Percentiles rank a stretch among this genome's conserved stretches.
Conservation (phyloP, 805 yeast genomes). For the Dipodascus albidus region DNA sequence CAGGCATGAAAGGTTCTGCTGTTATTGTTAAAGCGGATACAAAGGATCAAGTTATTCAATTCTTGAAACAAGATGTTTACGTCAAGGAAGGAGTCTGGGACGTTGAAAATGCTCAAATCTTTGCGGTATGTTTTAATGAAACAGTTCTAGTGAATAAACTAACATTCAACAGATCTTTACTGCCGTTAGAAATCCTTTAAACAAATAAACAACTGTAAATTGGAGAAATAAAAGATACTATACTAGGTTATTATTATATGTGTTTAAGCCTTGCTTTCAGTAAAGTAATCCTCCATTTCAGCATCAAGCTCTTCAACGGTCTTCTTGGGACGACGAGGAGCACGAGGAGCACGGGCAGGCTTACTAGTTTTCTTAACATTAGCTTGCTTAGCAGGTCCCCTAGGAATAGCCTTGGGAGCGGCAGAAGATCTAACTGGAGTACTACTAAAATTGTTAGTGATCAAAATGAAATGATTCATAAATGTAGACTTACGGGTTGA, state of each 20-base stretch:
- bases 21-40: slow-evolving; percentile 53
- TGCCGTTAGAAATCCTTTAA: background rate
- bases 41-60: slow-evolving; percentile 51
- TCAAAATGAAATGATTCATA: background rate
- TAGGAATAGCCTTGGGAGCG: slow-evolving; percentile 7
- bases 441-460: slow-evolving; percentile 2
- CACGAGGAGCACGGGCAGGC: slow-evolving; percentile 12
- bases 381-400: slow-evolving; percentile 11
- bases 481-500: slow-evolving; percentile 23
- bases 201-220: background rate
- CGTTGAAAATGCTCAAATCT: slow-evolving; percentile 44
- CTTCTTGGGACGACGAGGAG: slow-evolving; percentile 42
- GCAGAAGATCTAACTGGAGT: slow-evolving; percentile 6
- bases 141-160: background rate
- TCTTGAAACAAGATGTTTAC: slow-evolving; percentile 54
- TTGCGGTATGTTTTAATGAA: slow-evolving; percentile 30
- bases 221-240: background rate
- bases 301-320: slow-evolving; percentile 90
- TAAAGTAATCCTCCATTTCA: slow-evolving; percentile 93
- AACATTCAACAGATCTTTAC: background rate
- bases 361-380: slow-evolving; percentile 13
- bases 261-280: slow-evolving; percentile 13
- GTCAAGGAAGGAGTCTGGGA: slow-evolving; percentile 68
- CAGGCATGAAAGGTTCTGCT: slow-evolving; percentile 55
- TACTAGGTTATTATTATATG: background rate